Evolutionary conservation across 1,284 basidiomycete species (phyloP), one percentile per base, ranked within the genome.

Genomic region (Anthracocystis walkeri): DNA sequence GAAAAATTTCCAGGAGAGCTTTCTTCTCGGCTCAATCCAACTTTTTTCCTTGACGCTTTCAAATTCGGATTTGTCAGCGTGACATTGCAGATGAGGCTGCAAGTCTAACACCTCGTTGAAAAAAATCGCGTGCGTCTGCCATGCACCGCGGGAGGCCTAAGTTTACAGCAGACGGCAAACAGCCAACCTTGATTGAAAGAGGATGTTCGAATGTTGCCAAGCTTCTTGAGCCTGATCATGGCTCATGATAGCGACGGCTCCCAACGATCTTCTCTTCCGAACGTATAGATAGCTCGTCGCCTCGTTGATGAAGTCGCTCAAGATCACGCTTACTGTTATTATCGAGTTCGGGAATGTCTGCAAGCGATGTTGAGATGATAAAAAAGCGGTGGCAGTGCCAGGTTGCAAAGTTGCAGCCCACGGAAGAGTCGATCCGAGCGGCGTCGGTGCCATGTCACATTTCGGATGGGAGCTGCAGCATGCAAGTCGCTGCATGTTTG

Each of bases 61-160:
- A 58, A 62, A 68, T 29, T 48, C 44, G 48, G 21, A 59, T 64
- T 69, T 59, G 66, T 69, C 60, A 69, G 60, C 60, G 41, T 69
- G 60, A 69, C 61, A 54, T 10, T 1, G 18, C 52, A 12, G 3
- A 16, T 12, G 23, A 12, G 1, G 20, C 29, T 14, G 0, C 18
- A 14, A 20, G 35, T 29, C 38, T 41, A 53, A 53, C 51, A 53
- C 7, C 23, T 25, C 40, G 35, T 14, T 7, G 29, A 20, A 29
- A 18, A 31, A 16, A 31, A 1, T 14, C n/a, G 25, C 7, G 7
- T 21, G 42, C 20, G 42, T 11, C 20, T 44, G 20, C 4, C 44
- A 46, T 27, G 12, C 35, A 38, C 14, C 35, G 14, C 35, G 14
- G 35, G 16, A 42, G 16, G 41, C 41, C 42, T 25, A 38, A 33